Base-by-base conservation (phyloP, 2,329 filamentous ascomycete species). In the Fusarium sp. region DNA sequence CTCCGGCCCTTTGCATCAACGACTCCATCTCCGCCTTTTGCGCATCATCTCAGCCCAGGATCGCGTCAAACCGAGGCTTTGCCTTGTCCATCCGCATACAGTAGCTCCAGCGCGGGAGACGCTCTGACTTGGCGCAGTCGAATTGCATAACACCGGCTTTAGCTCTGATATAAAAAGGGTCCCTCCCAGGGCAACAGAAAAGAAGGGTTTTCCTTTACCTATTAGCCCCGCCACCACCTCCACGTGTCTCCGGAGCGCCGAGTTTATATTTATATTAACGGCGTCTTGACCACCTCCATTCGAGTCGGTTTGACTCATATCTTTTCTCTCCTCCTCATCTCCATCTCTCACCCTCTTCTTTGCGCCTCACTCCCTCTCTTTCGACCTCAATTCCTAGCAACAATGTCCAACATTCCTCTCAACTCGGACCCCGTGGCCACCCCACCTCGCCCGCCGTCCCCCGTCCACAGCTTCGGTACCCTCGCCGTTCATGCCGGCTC, bases 401-500 rank as follows among this genome's bases (percentile, higher is more conserved):
- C 26, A 61, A 70, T 70, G 68, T 68, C 68, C 41, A 51, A 50
- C 40, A 57, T 57, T 45, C 64, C 74, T 52, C 67, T 72, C 51
- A 70, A 70, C 39, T 68, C 74, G 64, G 82, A 85, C 70, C 80
- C 86, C 49, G 88, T 91, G 72, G 85, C 89, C 71, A 93, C 91
- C 55, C 91, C 91, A 65, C 88, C 90, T 46, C 84, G 89, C 64
- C 86, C 89, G 43, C 86, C 76, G 53, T 89, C 91, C 40, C 91
- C 92, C 65, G 83, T 89, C 55, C 89, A 92, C 76, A 83, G 87
- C 64, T 98, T 99, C 79, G 95, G 92, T 61, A 99, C 95, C 43
- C 86, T 96, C 61, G 95, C 95, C 54, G 95, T 99, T 19, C 95
- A 99, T 79, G 93, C 94, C 64, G 95, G 95, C 61, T 86, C 92